Evolutionary conservation across 108 stramenopile species (phyloP), one percentile per base, ranked within the genome.

Genomic region (Thalassiosira profunda): DNA sequence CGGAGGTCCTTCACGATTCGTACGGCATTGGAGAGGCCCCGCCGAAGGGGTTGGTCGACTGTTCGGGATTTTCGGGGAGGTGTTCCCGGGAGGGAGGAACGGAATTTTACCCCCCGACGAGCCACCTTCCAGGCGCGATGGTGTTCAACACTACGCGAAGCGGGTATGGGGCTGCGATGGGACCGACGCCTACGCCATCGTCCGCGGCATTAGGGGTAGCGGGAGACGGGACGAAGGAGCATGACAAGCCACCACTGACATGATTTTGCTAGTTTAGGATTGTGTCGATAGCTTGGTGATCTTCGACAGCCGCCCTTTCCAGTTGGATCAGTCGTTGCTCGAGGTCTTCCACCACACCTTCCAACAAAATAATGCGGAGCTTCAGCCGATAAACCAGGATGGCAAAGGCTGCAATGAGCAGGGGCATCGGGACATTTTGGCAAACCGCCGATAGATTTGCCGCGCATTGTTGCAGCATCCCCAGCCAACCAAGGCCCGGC

Each of bases 1-100:
- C 65, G 33, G 79, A 80, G 37, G 69, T 80, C 11, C 69, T 80
- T 9, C 79, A 80, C 41, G 79, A 80, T 61, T 61, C 74, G 7
- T 76, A 70, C 34, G 79, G 79, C 12, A 75, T 79, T 24, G 78
- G 78, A 28, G 9, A 55, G 9, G 46, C 63, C 2, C 55, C 62
- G 3, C 67, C 67, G 5, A 44, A 30, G 24, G 76, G 76, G 21
- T 62, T 77, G 24, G 37, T 69, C 5, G 76, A 63, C 18, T 77
- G 76, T 48, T 36, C 26, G 25, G 76, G 76, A 23, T 77, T 69
- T 41, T 77, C 76, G 18, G 44, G 53, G 0, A 53, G 62, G 7
- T 60, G 67, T 17, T 57, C 54, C 6, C 68, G 76, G 52, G 76
- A 63, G 20, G 67, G 60, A 1, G 75, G 75, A 15, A 56, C 75